Evolutionary conservation across 2,329 filamentous ascomycete genomes (phyloP).

Genomic region (Magnaporthiopsis incrustans): DNA sequence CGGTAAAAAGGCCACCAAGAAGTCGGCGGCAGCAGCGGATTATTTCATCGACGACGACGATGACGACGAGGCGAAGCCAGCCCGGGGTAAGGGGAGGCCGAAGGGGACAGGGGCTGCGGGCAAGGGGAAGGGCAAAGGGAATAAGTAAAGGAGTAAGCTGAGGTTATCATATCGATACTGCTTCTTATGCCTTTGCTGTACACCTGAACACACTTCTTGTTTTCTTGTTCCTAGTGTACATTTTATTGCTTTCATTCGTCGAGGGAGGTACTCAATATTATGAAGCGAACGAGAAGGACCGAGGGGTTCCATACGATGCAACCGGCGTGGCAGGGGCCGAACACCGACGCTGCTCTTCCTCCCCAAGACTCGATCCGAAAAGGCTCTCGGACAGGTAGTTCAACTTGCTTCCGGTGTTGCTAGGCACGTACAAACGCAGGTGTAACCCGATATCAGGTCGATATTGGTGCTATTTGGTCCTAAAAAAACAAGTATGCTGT

Average conservation of each 20-base stretch:
- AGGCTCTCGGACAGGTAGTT: no score
- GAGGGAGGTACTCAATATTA: no score
- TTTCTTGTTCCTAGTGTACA: background rate
- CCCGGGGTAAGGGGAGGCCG: slow-evolving; percentile 36
- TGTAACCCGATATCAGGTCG: no score
- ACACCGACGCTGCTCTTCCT: no score
- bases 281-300: no score
- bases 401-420: no score
- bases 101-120: slow-evolving; percentile 22
- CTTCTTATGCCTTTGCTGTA: background rate
- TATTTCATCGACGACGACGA: slow-evolving; percentile 33
- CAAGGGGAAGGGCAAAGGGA: slow-evolving; percentile 38
- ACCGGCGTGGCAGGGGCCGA: no score
- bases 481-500: background rate
- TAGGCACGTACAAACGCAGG: no score
- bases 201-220: background rate
- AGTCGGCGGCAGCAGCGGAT: slow-evolving; percentile 30
- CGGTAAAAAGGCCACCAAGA: slow-evolving; percentile 11
- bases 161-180: background rate
- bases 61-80: slow-evolving; percentile 37
- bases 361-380: no score
- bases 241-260: no score
- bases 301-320: no score
- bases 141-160: slow-evolving; percentile 22
- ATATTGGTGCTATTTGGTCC: no score